These are phyloP conservation scores for Lactarius sanguifluus DNA, from an alignment of 768 basidiomycete species.

Conservation along the genomic window DNA sequence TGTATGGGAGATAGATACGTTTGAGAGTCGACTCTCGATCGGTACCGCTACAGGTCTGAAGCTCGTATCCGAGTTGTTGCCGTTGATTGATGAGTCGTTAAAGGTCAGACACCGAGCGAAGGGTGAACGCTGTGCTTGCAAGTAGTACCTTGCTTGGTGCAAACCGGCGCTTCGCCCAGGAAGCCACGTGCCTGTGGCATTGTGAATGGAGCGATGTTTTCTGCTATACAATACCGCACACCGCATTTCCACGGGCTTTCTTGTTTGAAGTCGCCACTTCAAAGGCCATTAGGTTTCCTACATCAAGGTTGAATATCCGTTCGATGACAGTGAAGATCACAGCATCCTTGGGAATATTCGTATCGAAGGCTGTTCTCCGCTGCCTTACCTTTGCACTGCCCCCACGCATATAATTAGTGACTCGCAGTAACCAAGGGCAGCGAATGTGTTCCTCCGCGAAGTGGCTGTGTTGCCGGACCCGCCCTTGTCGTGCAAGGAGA, in stretches of 20 bases:
- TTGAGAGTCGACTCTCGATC: neutral
- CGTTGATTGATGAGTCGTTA: slow-evolving; percentile 1
- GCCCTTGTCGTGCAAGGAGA: neutral
- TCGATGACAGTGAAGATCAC: neutral
- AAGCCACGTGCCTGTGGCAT: neutral
- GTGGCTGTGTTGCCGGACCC: slow-evolving; percentile 10
- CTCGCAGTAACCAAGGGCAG: neutral
- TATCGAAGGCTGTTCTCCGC: slow-evolving; percentile 23
- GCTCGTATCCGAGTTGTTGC: neutral
- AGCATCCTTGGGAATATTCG: slow-evolving; percentile 11
- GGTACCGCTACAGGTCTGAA: neutral
- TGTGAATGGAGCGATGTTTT: neutral
- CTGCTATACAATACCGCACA: neutral
- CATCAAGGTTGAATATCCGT: neutral
- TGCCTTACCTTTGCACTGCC: slow-evolving; percentile 16
- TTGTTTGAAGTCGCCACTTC: neutral
- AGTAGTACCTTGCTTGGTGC: neutral
- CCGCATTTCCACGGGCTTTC: neutral
- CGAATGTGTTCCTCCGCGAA: neutral
- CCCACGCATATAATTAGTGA: slow-evolving; percentile 1
- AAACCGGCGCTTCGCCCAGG: slow-evolving; percentile 1
- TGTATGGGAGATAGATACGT: slow-evolving; percentile 1
- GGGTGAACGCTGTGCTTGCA: neutral
- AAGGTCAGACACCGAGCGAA: neutral
- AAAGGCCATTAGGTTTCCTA: neutral